Base-by-base conservation (phyloP, 2,329 filamentous ascomycete species). In the Gaeumannomyces tritici region DNA sequence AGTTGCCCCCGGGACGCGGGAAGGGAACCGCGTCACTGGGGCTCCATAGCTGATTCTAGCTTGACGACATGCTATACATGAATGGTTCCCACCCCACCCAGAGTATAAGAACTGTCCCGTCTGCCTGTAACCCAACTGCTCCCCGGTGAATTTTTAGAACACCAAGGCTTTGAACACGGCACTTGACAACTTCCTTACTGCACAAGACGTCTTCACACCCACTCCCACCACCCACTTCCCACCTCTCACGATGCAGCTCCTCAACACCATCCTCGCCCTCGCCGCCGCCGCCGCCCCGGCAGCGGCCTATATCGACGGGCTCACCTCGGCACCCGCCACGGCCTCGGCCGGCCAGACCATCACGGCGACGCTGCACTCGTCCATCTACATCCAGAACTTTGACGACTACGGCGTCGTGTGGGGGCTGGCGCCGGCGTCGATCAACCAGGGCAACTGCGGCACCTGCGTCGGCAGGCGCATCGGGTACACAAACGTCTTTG, bases 361-460 rank as follows among this genome's bases (percentile, higher is more conserved):
- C 55, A 67, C 63, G 3, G 70, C 64, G 18, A 71, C 67, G 11
- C 62, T 74, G 26, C 62, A 62, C 51, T 71, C 70, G 21, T 61
- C 69, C 26, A 70, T 69, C 65, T 73, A 73, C 69, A 63, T 70
- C 55, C 70, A 73, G 69, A 74, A 74, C 69, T 73, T 66, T 67
- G 66, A 70, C 61, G 72, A 74, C 67, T 73, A 68, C 64, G 63
- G 68, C 58, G 70, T 74, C 63, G 61, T 70, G 54, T 74, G 70
- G 70, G 72, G 70, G 2, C 31, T 73, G 21, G 35, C 64, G 3
- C 59, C 66, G 13, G 6, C n/a, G 4, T 55, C 27, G 21, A 4
- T 54, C 4, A 24, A 54, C 59, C 59, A 62, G 24, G 31, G 55
- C 61, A 27, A 61, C 62, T 66, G 66, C 51, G 29, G 55, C 9